phyloP scores from a whole-genome alignment of 345 rosid genomes.

The Moricandia arvensis region DNA sequence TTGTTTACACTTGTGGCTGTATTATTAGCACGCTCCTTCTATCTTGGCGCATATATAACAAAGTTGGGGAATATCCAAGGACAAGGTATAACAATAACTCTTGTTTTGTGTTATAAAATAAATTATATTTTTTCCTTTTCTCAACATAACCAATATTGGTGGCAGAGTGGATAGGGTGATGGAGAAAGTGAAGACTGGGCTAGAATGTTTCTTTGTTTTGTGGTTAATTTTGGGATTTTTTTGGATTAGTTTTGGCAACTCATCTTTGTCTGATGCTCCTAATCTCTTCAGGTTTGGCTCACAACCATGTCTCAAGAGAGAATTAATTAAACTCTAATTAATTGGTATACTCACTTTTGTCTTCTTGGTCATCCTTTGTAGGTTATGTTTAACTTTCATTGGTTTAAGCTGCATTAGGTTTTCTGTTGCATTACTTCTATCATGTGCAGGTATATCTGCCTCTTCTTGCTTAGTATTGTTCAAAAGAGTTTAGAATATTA shows the following conservation, averaged over 20 bases:
- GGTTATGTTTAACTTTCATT: conserved; percentile 20
- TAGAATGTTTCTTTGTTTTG: conserved; percentile 21
- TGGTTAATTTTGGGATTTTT: conserved; percentile 3
- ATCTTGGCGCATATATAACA: neutral
- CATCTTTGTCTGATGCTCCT: conserved; percentile 21
- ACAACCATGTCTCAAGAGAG: conserved; percentile 6
- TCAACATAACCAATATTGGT: conserved; percentile 10
- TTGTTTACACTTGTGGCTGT: conserved; percentile 20
- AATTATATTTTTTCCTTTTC: neutral
- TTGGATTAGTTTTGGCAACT: neutral
- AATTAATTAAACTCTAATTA: neutral
- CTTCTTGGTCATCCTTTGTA: neutral
- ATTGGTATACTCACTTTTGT: conserved; percentile 5
- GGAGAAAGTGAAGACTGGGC: neutral
- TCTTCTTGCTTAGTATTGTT: neutral
- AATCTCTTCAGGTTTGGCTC: conserved; percentile 3
- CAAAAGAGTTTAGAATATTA: neutral
- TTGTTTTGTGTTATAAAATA: neutral
- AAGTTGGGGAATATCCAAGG: neutral
- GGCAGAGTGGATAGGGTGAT: neutral
- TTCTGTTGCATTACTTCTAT: neutral
- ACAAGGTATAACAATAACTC: conserved; percentile 6
- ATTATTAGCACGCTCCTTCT: neutral
- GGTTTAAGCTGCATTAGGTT: conserved; percentile 14
- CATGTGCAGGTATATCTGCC: conserved; percentile 6